Evolutionary conservation across 192 early-diverging fungal species (phyloP).

Genomic region (Coemansia sp.): DNA sequence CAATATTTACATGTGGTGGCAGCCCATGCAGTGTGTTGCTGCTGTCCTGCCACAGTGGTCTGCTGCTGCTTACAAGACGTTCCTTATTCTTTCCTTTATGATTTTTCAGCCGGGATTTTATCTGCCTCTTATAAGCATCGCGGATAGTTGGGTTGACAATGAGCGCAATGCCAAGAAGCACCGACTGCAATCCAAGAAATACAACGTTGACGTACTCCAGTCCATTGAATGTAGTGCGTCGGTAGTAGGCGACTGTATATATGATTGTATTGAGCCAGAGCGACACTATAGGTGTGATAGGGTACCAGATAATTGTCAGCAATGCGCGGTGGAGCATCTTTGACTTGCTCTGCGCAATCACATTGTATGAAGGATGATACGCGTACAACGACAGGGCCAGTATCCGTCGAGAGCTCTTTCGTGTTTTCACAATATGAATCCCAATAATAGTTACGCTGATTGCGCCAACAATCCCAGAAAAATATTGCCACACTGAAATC

Average conservation of each 20-base stretch:
- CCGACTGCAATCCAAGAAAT: conserved; percentile 32
- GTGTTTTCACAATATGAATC: conserved; percentile 22
- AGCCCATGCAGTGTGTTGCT: not conserved
- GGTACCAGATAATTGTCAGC: conserved; percentile 38
- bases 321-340: conserved; percentile 31
- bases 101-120: not conserved
- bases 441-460: conserved; percentile 18
- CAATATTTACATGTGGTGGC: not conserved
- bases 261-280: conserved; percentile 38
- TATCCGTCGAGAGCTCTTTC: conserved; percentile 7
- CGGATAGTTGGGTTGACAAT: conserved; percentile 34
- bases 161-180: conserved; percentile 34
- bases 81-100: not conserved
- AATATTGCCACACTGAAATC: conserved; percentile 21
- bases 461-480: conserved; percentile 31
- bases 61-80: not conserved
- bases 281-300: conserved; percentile 35
- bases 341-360: not conserved
- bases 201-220: conserved; percentile 29
- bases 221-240: conserved; percentile 10
- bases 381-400: conserved; percentile 3
- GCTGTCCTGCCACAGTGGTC: not conserved
- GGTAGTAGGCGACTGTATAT: conserved; percentile 29
- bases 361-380: conserved; percentile 6
- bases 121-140: not conserved